phyloP scores from a whole-genome alignment of 768 basidiomycete genomes.

The Psilocybe cubensis region DNA sequence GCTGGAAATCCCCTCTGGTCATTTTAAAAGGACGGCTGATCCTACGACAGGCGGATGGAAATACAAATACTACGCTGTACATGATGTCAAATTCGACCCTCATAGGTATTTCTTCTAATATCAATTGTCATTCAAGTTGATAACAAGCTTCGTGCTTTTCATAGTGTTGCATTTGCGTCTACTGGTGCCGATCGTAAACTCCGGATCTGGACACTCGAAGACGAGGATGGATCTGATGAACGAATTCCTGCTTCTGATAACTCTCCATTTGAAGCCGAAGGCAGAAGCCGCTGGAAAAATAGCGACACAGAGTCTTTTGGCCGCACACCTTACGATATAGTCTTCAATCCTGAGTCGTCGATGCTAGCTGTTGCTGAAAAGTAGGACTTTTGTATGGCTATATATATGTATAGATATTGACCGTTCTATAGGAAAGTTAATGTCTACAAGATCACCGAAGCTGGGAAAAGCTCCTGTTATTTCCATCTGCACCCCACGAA shows the following conservation, averaged over 20 bases:
- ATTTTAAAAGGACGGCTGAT: slow-evolving; percentile 4
- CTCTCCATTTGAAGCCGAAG: not conserved
- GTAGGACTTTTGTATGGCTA: slow-evolving; percentile 24
- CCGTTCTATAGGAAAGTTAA: slow-evolving; percentile 26
- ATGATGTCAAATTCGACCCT: slow-evolving; percentile 60
- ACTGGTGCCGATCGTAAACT: slow-evolving; percentile 50
- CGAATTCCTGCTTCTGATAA: not conserved
- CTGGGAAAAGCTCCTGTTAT: not conserved
- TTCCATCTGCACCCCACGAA: slow-evolving; percentile 19
- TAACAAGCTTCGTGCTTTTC: slow-evolving; percentile 3
- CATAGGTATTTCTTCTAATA: slow-evolving; percentile 32
- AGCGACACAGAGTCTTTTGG: slow-evolving; percentile 23
- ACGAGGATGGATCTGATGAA: slow-evolving; percentile 16
- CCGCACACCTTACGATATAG: slow-evolving; percentile 43
- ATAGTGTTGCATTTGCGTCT: slow-evolving; percentile 47
- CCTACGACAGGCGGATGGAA: slow-evolving; percentile 16
- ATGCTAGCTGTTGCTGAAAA: slow-evolving; percentile 46
- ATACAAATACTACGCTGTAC: slow-evolving; percentile 55
- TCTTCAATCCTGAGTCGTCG: slow-evolving; percentile 44
- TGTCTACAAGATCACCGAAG: slow-evolving; percentile 18
- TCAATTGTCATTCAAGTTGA: slow-evolving; percentile 3
- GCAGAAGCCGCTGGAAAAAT: slow-evolving; percentile 12
- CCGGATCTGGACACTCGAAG: slow-evolving; percentile 42
- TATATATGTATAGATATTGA: not conserved
- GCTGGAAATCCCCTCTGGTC: slow-evolving; percentile 16